Conservation (phyloP, 352 stramenopile genomes). For the Elongisporangium anandrum region DNA sequence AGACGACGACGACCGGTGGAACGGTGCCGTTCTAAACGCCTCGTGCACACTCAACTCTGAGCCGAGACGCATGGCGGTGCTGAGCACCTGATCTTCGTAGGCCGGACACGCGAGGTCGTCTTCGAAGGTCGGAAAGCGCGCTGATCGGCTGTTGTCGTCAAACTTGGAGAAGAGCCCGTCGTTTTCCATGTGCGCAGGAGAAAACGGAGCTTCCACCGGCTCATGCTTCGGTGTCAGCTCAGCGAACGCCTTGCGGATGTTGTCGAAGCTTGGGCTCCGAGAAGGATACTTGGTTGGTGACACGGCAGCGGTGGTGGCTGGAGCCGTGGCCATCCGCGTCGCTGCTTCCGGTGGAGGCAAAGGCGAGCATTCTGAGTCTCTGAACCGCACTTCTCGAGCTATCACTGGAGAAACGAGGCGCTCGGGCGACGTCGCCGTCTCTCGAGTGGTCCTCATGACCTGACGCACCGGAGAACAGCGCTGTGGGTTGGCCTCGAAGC, state of each 20-base stretch:
- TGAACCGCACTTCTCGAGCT: not conserved
- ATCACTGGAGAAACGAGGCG: not conserved
- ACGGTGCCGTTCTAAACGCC: not conserved
- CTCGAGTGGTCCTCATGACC: not conserved
- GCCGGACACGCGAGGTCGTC: slow-evolving; percentile 53
- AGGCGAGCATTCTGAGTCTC: slow-evolving; percentile 26
- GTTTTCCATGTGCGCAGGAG: slow-evolving; percentile 8
- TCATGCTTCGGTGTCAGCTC: slow-evolving; percentile 7
- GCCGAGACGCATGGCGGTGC: not conserved
- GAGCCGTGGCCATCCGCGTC: not conserved
- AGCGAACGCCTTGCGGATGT: slow-evolving; percentile 16
- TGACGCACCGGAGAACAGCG: not conserved
- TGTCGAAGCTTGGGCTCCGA: slow-evolving; percentile 20
- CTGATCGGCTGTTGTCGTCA: slow-evolving; percentile 10
- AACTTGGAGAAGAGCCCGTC: slow-evolving; percentile 7
- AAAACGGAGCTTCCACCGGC: not conserved
- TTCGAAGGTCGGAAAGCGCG: slow-evolving; percentile 44
- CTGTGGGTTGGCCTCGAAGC: not conserved
- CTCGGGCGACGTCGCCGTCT: not conserved
- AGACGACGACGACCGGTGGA: slow-evolving; percentile 8
- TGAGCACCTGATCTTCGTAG: slow-evolving; percentile 34
- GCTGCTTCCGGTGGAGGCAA: slow-evolving; percentile 1
- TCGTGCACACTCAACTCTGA: not conserved
- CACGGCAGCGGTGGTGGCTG: not conserved
- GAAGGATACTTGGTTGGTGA: not conserved